Percentiles rank a stretch among this genome's conserved stretches.
Evolutionary conservation across 192 early-diverging fungal species (phyloP).

Genomic region (Coemansia biformis): DNA sequence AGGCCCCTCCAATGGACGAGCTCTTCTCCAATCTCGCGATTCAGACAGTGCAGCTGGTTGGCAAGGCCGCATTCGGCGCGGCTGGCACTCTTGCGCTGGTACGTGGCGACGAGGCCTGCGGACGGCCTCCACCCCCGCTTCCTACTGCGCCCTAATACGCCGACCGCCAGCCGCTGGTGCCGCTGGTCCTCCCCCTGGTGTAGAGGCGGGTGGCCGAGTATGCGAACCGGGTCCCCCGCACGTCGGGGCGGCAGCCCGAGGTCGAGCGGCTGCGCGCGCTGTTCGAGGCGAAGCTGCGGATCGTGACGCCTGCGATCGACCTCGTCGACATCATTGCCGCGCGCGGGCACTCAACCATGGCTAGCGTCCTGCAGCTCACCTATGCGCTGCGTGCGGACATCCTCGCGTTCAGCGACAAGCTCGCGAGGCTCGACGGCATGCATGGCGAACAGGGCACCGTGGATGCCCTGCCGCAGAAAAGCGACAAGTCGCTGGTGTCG

Average conservation of each 20-base stretch:
- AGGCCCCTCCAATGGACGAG: constrained; percentile 62
- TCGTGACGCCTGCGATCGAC: constrained; percentile 67
- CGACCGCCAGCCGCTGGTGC: neutral
- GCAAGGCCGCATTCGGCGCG: constrained; percentile 56
- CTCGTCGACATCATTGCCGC: constrained; percentile 59
- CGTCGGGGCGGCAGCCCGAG: constrained; percentile 18
- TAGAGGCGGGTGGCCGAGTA: constrained; percentile 45
- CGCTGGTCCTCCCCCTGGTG: neutral
- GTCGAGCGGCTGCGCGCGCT: constrained; percentile 39
- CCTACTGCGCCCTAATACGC: neutral
- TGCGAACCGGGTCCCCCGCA: constrained; percentile 25
- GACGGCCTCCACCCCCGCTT: no score
- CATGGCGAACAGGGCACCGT: neutral
- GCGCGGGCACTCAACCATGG: constrained; percentile 56
- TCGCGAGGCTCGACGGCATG: constrained; percentile 15
- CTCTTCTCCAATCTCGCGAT: constrained; percentile 60
- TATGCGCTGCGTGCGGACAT: constrained; percentile 53
- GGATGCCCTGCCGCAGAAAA: no score
- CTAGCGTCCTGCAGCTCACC: constrained; percentile 55
- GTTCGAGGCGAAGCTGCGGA: constrained; percentile 52
- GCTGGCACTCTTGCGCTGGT: constrained; percentile 47
- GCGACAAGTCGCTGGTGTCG: constrained; percentile 1
- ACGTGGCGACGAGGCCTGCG: no score
- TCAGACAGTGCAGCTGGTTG: constrained; percentile 56
- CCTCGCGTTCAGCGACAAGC: constrained; percentile 37